Base-by-base conservation (phyloP, 1,284 basidiomycete species). In the Athelia psychrophila region DNA sequence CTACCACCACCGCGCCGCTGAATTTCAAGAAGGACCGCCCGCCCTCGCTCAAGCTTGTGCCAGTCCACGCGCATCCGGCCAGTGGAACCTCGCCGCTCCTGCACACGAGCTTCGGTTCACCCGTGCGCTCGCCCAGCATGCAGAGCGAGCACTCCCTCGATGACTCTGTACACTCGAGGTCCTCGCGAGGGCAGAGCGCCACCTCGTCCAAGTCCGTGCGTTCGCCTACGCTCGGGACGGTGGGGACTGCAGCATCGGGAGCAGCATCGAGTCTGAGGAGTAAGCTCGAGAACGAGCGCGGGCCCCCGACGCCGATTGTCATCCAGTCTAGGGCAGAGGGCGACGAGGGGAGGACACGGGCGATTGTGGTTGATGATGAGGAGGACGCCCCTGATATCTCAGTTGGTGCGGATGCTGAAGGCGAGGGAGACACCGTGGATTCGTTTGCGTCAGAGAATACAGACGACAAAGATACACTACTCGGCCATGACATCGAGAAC, bases 81-180 rank as follows among this genome's bases (percentile, higher is more conserved):
- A n/a, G n/a, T n/a, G 5, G 6, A 6, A 44, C 59, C 2, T 81
- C 80, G 3, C 80, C 80, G 0, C 61, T 81, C 3, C 64, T 83
- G 15, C 78, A 81, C 56, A 75, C 79, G n/a, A 72, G 68, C 2
- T 83, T 81, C 70, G 74, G 71, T 9, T 77, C 78, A 3, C 75
- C 78, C 0, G 58, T 69, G 44, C 70, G 74, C 1, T 76, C 78
- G 3, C 66, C 73, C 4, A 60, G 48, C 3, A 57, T 53, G 18
- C 38, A 50, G 38, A 32, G 32, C 49, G 23, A 25, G 27, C 33
- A 23, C 49, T 47, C 30, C 44, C 25, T 38, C 53, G 13, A 49
- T 48, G 24, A 44, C 47, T 12, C 20, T 45, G 38, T 20, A 44
- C 6, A 51, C 44, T 9, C 51, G 48, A 23, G 27, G 20, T 42